phyloP scores from a whole-genome alignment of 2,329 filamentous ascomycete species.

The Dactylellina drechsleri region DNA sequence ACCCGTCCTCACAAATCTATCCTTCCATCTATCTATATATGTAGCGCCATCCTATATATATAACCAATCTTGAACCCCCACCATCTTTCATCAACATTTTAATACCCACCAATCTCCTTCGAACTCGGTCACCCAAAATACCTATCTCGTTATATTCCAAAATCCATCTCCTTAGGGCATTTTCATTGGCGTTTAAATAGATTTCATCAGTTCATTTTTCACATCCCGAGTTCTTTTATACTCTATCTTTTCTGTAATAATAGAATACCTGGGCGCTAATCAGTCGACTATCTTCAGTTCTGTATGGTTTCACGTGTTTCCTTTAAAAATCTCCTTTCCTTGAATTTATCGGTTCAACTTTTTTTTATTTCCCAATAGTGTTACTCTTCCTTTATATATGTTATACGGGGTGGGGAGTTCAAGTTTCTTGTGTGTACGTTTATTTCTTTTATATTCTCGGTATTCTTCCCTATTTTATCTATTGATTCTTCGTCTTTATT shows the following conservation, averaged over 20 bases:
- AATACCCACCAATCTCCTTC: background rate
- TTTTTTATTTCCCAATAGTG: too few species aligned
- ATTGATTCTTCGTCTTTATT: background rate
- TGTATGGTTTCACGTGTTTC: constrained; percentile 18
- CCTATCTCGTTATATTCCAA: background rate
- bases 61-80: background rate
- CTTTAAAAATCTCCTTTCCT: constrained; percentile 8
- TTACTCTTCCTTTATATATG: too few species aligned
- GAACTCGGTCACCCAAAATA: background rate
- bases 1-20: constrained; percentile 23
- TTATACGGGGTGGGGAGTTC: too few species aligned
- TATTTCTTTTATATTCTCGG: constrained; percentile 1
- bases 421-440: background rate
- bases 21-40: background rate
- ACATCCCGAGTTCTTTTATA: constrained; percentile 19
- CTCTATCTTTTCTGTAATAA: constrained; percentile 36
- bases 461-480: background rate
- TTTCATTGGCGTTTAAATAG: constrained; percentile 39
- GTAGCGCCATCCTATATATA: too few species aligned
- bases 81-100: background rate
- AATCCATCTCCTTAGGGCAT: constrained; percentile 30
- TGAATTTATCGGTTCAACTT: background rate
- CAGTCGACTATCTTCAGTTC: constrained; percentile 20
- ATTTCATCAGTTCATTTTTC: constrained; percentile 21
- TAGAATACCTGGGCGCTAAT: constrained; percentile 53